Evolutionary conservation across 2,329 filamentous ascomycete species (phyloP).

Genomic region (Neopestalotiopsis rosae): DNA sequence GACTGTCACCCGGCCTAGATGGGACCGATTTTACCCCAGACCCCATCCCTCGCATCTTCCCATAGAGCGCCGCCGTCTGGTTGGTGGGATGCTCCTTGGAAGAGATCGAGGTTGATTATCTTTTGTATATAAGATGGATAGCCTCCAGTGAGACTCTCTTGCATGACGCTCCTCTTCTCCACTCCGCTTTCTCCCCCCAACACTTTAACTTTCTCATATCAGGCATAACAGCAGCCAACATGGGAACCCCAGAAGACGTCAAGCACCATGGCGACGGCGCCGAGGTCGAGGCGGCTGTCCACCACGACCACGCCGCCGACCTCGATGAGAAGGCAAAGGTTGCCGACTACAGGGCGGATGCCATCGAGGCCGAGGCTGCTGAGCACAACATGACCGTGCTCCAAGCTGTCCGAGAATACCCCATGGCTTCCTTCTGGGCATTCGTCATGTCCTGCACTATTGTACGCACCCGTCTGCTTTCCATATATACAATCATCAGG

Average conservation of each 20-base stretch:
- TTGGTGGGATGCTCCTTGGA: no score
- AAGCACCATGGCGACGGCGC: slow-evolving; percentile 8
- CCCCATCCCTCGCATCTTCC: no score
- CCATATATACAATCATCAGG: slow-evolving; percentile 21
- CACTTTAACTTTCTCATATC: neutral
- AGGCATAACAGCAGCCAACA: slow-evolving; percentile 5
- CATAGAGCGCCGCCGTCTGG: no score
- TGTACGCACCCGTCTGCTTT: slow-evolving; percentile 37
- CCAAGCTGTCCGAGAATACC: slow-evolving; percentile 39
- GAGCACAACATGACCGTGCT: slow-evolving; percentile 41
- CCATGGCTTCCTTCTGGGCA: slow-evolving; percentile 44
- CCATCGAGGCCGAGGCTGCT: slow-evolving; percentile 60
- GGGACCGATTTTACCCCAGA: no score
- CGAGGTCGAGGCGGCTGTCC: slow-evolving; percentile 2
- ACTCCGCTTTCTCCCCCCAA: no score
- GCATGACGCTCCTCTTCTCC: no score
- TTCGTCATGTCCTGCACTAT: slow-evolving; percentile 46
- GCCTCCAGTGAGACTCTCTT: no score
- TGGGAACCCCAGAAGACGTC: slow-evolving; percentile 9
- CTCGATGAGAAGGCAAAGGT: slow-evolving; percentile 42
- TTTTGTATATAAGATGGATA: no score
- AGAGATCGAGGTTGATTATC: no score
- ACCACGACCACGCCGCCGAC: slow-evolving; percentile 12
- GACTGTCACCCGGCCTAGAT: no score
- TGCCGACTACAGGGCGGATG: slow-evolving; percentile 53